Conservation (phyloP, 2,329 filamentous ascomycete species). For the Xylariaceae sp. region DNA sequence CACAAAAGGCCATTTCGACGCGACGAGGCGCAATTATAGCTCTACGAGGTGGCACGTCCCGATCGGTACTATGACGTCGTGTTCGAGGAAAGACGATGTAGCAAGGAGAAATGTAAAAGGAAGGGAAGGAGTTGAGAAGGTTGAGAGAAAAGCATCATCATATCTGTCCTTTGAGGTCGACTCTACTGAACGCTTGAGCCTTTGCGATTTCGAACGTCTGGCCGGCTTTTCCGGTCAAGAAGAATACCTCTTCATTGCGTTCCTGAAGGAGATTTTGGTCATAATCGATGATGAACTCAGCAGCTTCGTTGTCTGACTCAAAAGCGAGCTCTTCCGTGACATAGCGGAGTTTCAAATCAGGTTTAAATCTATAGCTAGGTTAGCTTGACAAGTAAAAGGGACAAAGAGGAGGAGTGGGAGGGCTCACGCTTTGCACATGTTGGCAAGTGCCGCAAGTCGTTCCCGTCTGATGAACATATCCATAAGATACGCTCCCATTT, state of each 20-base stretch:
- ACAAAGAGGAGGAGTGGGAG: background rate
- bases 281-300: slow-evolving; percentile 82
- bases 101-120: slow-evolving; percentile 15
- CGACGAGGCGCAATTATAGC: background rate
- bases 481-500: slow-evolving; percentile 98
- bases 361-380: slow-evolving; percentile 71
- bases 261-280: slow-evolving; percentile 71
- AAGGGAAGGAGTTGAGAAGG: slow-evolving; percentile 17
- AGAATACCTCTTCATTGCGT: slow-evolving; percentile 64
- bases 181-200: slow-evolving; percentile 68
- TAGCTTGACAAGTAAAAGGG: slow-evolving; percentile 34
- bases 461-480: slow-evolving; percentile 98
- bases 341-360: slow-evolving; percentile 80
- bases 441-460: slow-evolving; percentile 81
- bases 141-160: slow-evolving; percentile 40
- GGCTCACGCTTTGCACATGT: slow-evolving; percentile 93
- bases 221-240: slow-evolving; percentile 69
- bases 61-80: slow-evolving; percentile 9
- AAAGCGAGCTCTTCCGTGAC: slow-evolving; percentile 95
- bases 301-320: slow-evolving; percentile 83
- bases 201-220: slow-evolving; percentile 68
- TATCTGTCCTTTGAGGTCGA: slow-evolving; percentile 98
- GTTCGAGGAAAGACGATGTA: background rate
- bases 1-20: background rate
- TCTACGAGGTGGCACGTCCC: slow-evolving; percentile 13